A percentile compares a stretch with the other conserved stretches of the same genome.
These are phyloP conservation scores for Mycena belliarum DNA, from an alignment of 768 basidiomycete species.

Conservation along the genomic window DNA sequence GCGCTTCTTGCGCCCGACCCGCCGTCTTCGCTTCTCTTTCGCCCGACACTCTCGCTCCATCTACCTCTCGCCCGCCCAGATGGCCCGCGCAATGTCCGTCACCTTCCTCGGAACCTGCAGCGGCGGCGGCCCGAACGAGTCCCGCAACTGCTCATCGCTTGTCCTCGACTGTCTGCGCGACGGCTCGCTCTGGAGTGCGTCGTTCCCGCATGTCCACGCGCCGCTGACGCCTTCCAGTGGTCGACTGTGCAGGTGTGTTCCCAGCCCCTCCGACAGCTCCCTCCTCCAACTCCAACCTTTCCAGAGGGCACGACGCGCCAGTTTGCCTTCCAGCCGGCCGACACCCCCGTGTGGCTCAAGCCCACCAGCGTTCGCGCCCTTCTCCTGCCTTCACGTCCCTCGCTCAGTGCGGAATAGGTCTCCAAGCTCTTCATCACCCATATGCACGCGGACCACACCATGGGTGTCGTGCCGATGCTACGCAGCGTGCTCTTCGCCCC, in stretches of 20 bases:
- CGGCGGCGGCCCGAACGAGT: constrained; percentile 72
- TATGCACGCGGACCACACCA: constrained; percentile 64
- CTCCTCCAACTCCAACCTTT: background rate
- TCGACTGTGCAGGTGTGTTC: constrained; percentile 78
- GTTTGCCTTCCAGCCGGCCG: constrained; percentile 54
- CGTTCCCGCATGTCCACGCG: constrained; percentile 10
- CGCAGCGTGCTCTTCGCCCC: constrained; percentile 57
- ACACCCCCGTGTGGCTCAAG: constrained; percentile 35
- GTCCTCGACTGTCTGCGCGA: constrained; percentile 58
- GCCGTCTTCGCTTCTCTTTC: background rate
- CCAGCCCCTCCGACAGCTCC: background rate
- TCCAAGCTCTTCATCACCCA: constrained; percentile 64
- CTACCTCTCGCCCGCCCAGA: constrained; percentile 21
- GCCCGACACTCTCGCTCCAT: constrained; percentile 2
- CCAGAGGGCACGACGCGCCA: constrained; percentile 46
- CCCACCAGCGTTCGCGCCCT: constrained; percentile 30
- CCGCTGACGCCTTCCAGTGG: constrained; percentile 48
- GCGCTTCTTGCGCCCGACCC: background rate
- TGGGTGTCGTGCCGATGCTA: constrained; percentile 62
- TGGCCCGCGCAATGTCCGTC: constrained; percentile 50
- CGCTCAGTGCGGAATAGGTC: constrained; percentile 28
- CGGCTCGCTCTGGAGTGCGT: constrained; percentile 68
- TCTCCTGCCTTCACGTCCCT: too few relatives aligned
- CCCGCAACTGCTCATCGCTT: constrained; percentile 78
- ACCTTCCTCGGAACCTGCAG: constrained; percentile 78